Conservation (phyloP, 2,329 filamentous ascomycete genomes). For the Xylariaceae sp. region DNA sequence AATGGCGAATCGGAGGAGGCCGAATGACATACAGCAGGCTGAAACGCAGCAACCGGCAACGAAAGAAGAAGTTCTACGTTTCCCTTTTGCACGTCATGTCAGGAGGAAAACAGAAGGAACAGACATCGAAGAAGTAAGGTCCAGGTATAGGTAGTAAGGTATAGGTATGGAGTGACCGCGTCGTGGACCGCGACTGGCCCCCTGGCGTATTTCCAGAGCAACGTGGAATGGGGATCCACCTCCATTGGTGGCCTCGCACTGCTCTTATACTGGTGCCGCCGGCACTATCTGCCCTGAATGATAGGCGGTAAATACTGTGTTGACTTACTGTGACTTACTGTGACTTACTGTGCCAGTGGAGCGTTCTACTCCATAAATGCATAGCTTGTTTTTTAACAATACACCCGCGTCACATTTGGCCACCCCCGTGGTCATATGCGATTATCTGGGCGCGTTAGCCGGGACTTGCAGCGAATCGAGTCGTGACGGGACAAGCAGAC, state of each 20-base stretch:
- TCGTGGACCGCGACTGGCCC: slow-evolving; percentile 27
- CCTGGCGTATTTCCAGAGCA: slow-evolving; percentile 20
- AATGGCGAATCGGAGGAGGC: neutral
- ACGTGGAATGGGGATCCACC: slow-evolving; percentile 19
- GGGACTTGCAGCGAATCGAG: too few species aligned
- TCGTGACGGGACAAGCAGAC: neutral
- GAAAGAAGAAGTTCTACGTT: neutral
- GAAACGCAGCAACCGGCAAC: neutral
- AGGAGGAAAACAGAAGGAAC: slow-evolving; percentile 7
- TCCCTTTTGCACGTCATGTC: slow-evolving; percentile 1
- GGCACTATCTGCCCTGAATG: neutral
- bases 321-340: too few species aligned
- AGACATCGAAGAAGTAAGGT: neutral
- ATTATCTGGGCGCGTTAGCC: too few species aligned
- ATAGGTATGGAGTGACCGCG: slow-evolving; percentile 21
- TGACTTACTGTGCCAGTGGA: too few species aligned
- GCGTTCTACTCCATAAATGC: too few species aligned
- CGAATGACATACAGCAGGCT: neutral
- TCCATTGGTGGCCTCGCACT: neutral
- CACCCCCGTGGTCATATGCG: too few species aligned
- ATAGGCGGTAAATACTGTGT: too few species aligned
- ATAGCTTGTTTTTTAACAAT: too few species aligned
- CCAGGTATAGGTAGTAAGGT: slow-evolving; percentile 4
- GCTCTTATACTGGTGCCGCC: too few species aligned
- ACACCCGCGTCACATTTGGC: too few species aligned